phyloP scores from a whole-genome alignment of 176 grass and related monocot species.

The Thalia dealbata region DNA sequence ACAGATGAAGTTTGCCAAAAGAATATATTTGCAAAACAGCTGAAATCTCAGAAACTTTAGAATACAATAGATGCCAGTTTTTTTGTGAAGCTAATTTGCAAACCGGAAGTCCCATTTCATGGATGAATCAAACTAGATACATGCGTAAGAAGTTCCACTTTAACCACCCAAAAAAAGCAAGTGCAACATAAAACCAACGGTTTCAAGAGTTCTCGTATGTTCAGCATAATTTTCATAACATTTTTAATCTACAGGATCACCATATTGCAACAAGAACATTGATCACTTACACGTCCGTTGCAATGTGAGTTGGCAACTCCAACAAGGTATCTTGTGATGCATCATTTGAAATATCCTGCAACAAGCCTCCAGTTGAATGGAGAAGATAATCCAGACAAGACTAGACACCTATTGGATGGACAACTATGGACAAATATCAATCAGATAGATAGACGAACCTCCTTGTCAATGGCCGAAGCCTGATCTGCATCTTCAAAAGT shows the following conservation, averaged over 20 bases:
- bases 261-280: not conserved
- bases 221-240: not conserved
- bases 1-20: conserved; percentile 2
- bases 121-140: not conserved
- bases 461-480: not conserved
- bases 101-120: not conserved
- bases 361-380: not conserved
- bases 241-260: not conserved
- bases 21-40: conserved; percentile 15
- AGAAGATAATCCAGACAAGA: not conserved
- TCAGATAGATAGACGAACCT: not conserved
- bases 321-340: conserved; percentile 20
- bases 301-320: conserved; percentile 22
- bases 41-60: not conserved
- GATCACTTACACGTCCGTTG: conserved; percentile 43
- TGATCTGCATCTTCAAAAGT: not conserved
- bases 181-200: not conserved
- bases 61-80: not conserved
- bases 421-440: not conserved
- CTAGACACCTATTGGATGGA: not conserved
- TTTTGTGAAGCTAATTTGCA: not conserved
- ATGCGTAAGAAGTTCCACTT: not conserved
- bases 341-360: conserved; percentile 27
- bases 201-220: not conserved
- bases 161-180: not conserved